These are phyloP conservation scores for Rhizopus stolonifer DNA, from an alignment of 371 early-diverging fungal species.

Conservation along the genomic window DNA sequence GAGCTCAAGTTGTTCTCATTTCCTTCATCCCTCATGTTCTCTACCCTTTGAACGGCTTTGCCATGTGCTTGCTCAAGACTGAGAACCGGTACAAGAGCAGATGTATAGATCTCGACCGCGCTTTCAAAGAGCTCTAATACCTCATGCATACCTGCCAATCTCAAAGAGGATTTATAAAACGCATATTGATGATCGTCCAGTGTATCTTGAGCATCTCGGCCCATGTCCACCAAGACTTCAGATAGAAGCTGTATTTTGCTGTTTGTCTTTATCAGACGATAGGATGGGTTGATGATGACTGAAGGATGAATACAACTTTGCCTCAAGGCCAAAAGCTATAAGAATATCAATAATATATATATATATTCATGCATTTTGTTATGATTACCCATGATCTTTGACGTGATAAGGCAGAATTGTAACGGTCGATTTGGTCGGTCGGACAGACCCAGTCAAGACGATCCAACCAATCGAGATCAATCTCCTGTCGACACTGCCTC, in stretches of 20 bases:
- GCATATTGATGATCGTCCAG: slow-evolving; percentile 14
- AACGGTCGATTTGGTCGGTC: background rate
- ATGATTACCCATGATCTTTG: slow-evolving; percentile 26
- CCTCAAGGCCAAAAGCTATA: slow-evolving; percentile 30
- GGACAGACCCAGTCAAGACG: slow-evolving; percentile 22
- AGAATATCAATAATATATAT: background rate
- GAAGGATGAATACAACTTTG: slow-evolving; percentile 42
- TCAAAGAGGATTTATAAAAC: slow-evolving; percentile 5
- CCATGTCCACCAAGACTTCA: slow-evolving; percentile 10
- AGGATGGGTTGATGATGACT: slow-evolving; percentile 16
- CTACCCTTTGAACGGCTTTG: background rate
- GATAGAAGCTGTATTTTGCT: background rate
- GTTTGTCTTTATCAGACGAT: background rate
- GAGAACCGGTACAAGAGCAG: slow-evolving; percentile 5
- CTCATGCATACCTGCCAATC: slow-evolving; percentile 38
- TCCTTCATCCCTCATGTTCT: background rate
- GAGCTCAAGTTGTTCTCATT: slow-evolving; percentile 7
- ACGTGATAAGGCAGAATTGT: background rate
- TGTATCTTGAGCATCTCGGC: background rate
- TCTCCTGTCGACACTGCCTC: slow-evolving; percentile 37
- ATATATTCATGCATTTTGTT: too few relatives aligned
- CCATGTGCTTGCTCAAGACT: slow-evolving; percentile 1
- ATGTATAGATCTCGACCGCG: slow-evolving; percentile 17
- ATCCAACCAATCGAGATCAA: slow-evolving; percentile 22
- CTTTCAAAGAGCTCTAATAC: slow-evolving; percentile 16